Percentiles rank a stretch among this genome's conserved stretches.
phyloP scores from a whole-genome alignment of 805 yeast species.

The Metschnikowia cubensis region DNA sequence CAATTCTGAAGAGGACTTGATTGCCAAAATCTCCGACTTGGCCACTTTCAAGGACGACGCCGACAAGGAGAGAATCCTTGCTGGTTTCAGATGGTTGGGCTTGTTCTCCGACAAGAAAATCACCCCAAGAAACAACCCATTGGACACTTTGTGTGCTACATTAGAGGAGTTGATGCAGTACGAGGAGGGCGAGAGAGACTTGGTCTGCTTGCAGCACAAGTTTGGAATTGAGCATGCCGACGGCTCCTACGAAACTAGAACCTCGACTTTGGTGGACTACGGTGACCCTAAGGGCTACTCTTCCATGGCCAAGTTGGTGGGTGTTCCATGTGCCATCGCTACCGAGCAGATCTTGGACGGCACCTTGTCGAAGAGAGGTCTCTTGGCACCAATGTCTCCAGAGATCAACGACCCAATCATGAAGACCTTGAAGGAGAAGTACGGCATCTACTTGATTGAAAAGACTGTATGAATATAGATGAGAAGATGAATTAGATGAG shows the following conservation, averaged over 20 bases:
- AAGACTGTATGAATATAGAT: conserved; percentile 46
- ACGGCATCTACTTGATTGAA: conserved; percentile 83
- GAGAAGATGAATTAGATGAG: no score
- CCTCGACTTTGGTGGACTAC: conserved; percentile 91
- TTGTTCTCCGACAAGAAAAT: conserved; percentile 72
- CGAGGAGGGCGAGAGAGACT: conserved; percentile 91
- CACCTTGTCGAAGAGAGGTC: conserved; percentile 70
- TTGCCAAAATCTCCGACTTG: conserved; percentile 69
- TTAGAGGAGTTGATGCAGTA: conserved; percentile 94
- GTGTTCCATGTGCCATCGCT: conserved; percentile 98
- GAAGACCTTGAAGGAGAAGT: conserved; percentile 85
- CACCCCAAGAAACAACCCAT: conserved; percentile 88
- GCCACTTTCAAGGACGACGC: conserved; percentile 77
- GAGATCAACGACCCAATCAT: conserved; percentile 88
- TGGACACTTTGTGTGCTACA: conserved; percentile 95
- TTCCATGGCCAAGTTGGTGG: conserved; percentile 97
- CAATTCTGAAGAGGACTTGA: conserved; percentile 63
- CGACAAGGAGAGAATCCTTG: conserved; percentile 80
- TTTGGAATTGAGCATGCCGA: conserved; percentile 97
- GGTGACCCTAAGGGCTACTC: conserved; percentile 88
- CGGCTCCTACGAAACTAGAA: conserved; percentile 85
- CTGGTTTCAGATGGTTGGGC: conserved; percentile 93
- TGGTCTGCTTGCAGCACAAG: conserved; percentile 94
- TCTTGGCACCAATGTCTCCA: conserved; percentile 89
- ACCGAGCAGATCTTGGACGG: conserved; percentile 82